Conservation (phyloP, 2,329 filamentous ascomycete genomes). For the Fusarium vanettenii region DNA sequence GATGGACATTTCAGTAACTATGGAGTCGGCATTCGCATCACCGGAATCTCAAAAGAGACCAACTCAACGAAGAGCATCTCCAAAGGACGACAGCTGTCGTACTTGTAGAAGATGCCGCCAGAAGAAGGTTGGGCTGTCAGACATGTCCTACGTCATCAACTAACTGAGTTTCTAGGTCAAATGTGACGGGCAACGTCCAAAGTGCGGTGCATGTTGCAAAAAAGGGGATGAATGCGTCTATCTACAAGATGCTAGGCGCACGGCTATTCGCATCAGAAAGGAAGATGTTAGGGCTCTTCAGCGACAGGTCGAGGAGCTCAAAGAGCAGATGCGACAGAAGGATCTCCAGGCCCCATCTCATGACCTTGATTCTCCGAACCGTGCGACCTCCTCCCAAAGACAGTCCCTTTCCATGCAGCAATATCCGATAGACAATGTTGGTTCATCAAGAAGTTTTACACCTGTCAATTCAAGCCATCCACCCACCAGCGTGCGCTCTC, state of each 20-base stretch:
- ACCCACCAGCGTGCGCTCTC: neutral
- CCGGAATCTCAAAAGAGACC: neutral
- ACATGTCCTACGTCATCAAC: neutral
- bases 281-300: constrained; percentile 2
- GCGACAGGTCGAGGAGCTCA: neutral
- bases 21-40: constrained; percentile 1
- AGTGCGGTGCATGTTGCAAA: neutral
- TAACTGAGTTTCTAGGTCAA: neutral
- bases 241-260: neutral
- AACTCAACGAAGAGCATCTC: neutral
- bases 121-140: neutral
- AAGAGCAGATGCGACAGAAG: neutral
- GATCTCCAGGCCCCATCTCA: neutral
- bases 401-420: neutral
- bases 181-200: neutral
- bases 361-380: neutral
- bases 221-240: neutral
- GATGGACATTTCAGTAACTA: neutral
- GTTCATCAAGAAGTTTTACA: neutral
- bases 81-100: neutral
- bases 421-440: neutral
- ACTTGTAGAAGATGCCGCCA: neutral
- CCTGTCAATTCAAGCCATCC: neutral
- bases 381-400: neutral
- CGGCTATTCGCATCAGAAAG: neutral